phyloP scores from a whole-genome alignment of 306 rosid species.

The Vachellia collinsii region DNA sequence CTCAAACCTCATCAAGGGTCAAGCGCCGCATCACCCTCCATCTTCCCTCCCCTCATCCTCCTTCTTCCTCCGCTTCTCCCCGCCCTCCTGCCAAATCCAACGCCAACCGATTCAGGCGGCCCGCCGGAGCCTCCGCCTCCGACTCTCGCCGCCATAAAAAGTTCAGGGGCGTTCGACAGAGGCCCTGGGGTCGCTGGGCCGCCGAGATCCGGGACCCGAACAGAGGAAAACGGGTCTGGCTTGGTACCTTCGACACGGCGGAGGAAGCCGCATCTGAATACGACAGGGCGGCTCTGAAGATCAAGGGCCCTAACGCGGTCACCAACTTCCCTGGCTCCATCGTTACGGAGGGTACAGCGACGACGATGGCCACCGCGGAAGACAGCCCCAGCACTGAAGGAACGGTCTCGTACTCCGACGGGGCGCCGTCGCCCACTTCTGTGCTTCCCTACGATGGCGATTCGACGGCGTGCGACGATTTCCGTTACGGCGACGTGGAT shows the following conservation, averaged over 20 bases:
- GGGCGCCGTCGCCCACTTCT: conserved; percentile 61
- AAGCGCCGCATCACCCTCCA: conserved; percentile 49
- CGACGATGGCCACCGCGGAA: not conserved
- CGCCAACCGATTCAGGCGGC: conserved; percentile 36
- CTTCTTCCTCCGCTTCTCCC: not conserved
- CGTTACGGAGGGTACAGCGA: not conserved
- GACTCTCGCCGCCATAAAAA: conserved; percentile 31
- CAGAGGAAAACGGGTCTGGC: conserved; percentile 70
- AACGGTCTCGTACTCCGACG: conserved; percentile 33
- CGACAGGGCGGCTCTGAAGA: conserved; percentile 68
- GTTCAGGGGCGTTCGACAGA: conserved; percentile 72
- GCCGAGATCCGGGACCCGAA: conserved; percentile 87
- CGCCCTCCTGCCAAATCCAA: not conserved
- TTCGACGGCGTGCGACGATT: conserved; percentile 30
- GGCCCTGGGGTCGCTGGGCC: conserved; percentile 93
- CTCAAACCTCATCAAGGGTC: conserved; percentile 5
- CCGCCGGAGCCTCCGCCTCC: not conserved
- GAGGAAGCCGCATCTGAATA: conserved; percentile 81
- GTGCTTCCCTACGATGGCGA: conserved; percentile 51
- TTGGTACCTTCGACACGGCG: conserved; percentile 82
- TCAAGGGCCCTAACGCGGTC: conserved; percentile 68
- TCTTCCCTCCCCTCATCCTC: not conserved
- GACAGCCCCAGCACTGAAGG: conserved; percentile 34
- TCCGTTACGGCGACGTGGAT: conserved; percentile 48
- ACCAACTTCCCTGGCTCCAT: conserved; percentile 58